Evolutionary conservation across 2,329 filamentous ascomycete species (phyloP).

Genomic region (Cryphonectria nitschkei): DNA sequence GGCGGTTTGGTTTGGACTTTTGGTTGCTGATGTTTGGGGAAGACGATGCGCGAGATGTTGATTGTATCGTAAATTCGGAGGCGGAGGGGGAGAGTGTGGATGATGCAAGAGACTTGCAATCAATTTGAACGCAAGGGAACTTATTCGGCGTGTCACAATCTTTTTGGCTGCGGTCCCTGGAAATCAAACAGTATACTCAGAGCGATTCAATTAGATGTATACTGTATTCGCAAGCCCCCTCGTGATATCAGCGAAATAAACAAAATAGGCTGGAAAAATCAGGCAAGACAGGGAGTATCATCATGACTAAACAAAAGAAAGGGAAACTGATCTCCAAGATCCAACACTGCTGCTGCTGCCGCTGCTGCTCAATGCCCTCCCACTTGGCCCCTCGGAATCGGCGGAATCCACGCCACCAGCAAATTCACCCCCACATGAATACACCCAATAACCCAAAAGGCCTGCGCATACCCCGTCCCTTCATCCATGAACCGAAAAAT

Average conservation of each 20-base stretch:
- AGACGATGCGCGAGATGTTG: too few species aligned
- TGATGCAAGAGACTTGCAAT: too few species aligned
- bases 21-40: too few species aligned
- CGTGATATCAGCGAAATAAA: too few species aligned
- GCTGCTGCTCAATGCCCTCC: too few species aligned
- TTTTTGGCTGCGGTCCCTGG: neutral
- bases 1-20: neutral
- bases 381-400: slow-evolving; percentile 58
- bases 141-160: neutral
- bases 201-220: neutral
- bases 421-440: slow-evolving; percentile 74
- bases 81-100: too few species aligned
- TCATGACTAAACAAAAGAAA: neutral
- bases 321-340: too few species aligned
- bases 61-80: too few species aligned
- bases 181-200: neutral
- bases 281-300: neutral
- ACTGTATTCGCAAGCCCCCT: too few species aligned
- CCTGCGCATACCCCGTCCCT: slow-evolving; percentile 67
- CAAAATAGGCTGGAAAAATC: too few species aligned
- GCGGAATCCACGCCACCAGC: slow-evolving; percentile 58
- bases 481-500: slow-evolving; percentile 74
- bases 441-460: slow-evolving; percentile 81
- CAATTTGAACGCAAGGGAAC: too few species aligned
- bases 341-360: too few species aligned